Base-by-base conservation (phyloP, 495 filamentous ascomycete species). In the Emericellopsis terricola region DNA sequence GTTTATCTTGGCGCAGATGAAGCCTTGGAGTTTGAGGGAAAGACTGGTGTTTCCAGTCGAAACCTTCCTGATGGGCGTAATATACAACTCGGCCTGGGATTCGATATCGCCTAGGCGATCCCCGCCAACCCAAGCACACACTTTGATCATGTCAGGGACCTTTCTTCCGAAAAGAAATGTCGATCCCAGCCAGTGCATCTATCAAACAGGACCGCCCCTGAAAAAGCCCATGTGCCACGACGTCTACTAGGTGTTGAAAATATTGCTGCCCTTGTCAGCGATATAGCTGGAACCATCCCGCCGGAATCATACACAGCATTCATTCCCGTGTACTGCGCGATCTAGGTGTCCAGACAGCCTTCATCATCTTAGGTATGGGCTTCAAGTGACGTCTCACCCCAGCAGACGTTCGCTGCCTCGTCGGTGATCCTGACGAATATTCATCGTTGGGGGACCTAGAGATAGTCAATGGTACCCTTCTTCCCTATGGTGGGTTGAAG, bases 111-210 rank as follows among this genome's bases (percentile, higher is more conserved):
- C 50, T 5, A 81, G 81, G n/a, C 78, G 61, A 44, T 87, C 81
- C 5, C 81, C 81, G 20, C 81, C 81, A 45, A 87, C 82, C 81
- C 81, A 87, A 11, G 76, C 72, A 47, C 86, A 87, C 3, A 87
- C 81, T 41, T 69, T 69, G 18, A 83, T 50, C 48, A 76, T 81
- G 45, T 78, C 56, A 19, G 81, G 62, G 26, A 86, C 75, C 43
- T 80, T 79, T 13, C 81, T 81, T 10, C 81, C 81, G 2, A 87
- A 56, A 9, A 87, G 56, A n/a, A n/a, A n/a, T n/a, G n/a, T n/a
- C n/a, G n/a, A n/a, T n/a, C n/a, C n/a, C n/a, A n/a, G n/a, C n/a
- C 18, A 86, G 56, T 5, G 81, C 81, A 34, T 72, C 78, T 77
- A 84, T 83, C 42, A 87, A 75, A 87, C 80, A 0, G 81, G 77